Evolutionary conservation across 257 asterid species (phyloP).

Genomic region (Jasminum sambac): DNA sequence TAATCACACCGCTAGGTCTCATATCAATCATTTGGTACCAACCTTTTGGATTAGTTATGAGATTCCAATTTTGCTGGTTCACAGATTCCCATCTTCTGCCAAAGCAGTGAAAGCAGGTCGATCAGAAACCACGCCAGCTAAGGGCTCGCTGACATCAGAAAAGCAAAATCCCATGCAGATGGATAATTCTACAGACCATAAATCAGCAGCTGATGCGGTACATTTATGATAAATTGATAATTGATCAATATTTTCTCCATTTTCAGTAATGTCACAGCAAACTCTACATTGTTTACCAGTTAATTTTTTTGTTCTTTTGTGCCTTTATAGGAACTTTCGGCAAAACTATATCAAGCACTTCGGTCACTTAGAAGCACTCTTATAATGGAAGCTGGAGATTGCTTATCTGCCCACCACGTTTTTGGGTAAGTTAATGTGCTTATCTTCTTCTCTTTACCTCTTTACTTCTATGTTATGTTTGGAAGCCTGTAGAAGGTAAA

Average conservation of each 20-base stretch:
- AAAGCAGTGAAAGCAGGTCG: slow-evolving; percentile 56
- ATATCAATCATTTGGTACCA: neutral
- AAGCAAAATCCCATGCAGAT: slow-evolving; percentile 42
- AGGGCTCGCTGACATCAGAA: slow-evolving; percentile 55
- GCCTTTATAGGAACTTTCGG: slow-evolving; percentile 55
- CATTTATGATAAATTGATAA: slow-evolving; percentile 21
- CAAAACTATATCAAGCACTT: slow-evolving; percentile 56
- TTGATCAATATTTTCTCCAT: slow-evolving; percentile 13
- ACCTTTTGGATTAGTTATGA: neutral
- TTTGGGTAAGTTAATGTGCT: slow-evolving; percentile 49
- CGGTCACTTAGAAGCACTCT: slow-evolving; percentile 62
- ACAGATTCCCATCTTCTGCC: slow-evolving; percentile 63
- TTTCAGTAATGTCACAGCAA: slow-evolving; percentile 12
- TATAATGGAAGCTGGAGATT: slow-evolving; percentile 63
- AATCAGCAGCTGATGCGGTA: slow-evolving; percentile 60
- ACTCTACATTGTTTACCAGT: neutral
- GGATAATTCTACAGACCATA: slow-evolving; percentile 49
- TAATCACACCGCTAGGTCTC: neutral
- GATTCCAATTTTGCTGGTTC: slow-evolving; percentile 19
- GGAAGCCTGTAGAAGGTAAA: neutral
- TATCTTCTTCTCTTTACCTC: slow-evolving; percentile 1
- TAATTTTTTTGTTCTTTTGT: slow-evolving; percentile 12
- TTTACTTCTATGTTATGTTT: neutral
- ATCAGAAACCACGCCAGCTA: slow-evolving; percentile 70
- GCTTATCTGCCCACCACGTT: slow-evolving; percentile 62